Evolutionary conservation across 371 early-diverging fungal genomes (phyloP).

Genomic region (Mortierella sp.): DNA sequence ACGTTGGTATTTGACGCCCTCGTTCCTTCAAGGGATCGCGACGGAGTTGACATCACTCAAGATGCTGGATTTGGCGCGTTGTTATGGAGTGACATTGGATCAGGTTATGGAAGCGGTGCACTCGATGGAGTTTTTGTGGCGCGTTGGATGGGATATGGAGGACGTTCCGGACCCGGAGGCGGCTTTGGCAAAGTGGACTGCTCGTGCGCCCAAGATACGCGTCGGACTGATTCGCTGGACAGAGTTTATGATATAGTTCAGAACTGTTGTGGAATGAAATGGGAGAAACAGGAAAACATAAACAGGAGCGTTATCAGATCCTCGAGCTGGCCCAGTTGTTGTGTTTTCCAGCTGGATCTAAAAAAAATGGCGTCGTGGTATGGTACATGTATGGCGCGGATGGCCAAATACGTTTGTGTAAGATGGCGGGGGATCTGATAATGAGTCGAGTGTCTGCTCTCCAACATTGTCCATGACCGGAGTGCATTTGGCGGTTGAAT

Average conservation of each 20-base stretch:
- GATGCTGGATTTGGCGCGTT: constrained; percentile 41
- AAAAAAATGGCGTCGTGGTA: too few species aligned
- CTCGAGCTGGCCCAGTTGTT: too few species aligned
- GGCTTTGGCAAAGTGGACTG: constrained; percentile 9
- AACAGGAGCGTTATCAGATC: too few species aligned
- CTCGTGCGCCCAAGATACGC: constrained; percentile 13
- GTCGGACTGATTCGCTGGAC: constrained; percentile 24
- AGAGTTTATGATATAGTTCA: constrained; percentile 17
- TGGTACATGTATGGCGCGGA: too few species aligned
- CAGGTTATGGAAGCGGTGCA: constrained; percentile 26
- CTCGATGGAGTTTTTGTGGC: constrained; percentile 32
- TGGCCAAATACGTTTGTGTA: too few species aligned
- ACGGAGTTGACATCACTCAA: constrained; percentile 23
- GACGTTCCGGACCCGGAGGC: constrained; percentile 9
- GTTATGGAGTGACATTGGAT: constrained; percentile 26
- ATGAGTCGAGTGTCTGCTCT: too few species aligned
- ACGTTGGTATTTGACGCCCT: constrained; percentile 21
- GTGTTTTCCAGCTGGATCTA: too few species aligned
- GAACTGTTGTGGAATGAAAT: too few species aligned
- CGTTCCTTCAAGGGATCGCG: constrained; percentile 21
- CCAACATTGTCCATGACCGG: too few species aligned
- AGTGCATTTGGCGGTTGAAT: too few species aligned
- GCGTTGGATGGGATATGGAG: constrained; percentile 40
- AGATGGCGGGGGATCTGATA: too few species aligned
- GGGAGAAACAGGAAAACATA: too few species aligned